These are phyloP conservation scores for Pouteria campechiana DNA, from an alignment of 179 eudicot genomes.

Conservation along the genomic window DNA sequence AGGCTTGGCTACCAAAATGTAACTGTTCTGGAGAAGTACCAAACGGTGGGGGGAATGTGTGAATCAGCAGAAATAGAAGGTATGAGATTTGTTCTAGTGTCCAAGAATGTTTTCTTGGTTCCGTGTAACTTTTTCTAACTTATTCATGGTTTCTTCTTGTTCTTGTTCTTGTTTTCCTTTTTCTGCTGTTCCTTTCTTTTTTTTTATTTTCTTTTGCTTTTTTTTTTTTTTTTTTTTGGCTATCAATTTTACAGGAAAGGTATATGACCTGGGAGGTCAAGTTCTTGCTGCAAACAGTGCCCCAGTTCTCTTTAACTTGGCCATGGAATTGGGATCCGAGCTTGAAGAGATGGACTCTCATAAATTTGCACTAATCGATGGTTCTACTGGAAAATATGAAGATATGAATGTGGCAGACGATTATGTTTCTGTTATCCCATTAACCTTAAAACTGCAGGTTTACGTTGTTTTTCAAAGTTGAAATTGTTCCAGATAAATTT, in stretches of 20 bases:
- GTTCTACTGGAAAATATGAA: constrained; percentile 19
- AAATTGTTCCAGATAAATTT: no score
- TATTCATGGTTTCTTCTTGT: no score
- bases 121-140: no score
- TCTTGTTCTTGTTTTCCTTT: no score
- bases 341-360: constrained; percentile 35
- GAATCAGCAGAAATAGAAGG: constrained; percentile 43
- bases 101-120: neutral
- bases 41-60: constrained; percentile 34
- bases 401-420: constrained; percentile 28
- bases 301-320: constrained; percentile 26
- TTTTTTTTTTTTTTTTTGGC: no score
- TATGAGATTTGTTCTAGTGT: constrained; percentile 8
- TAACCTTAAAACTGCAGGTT: constrained; percentile 40
- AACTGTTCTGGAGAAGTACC: constrained; percentile 30
- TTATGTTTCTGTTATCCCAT: constrained; percentile 26
- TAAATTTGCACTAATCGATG: constrained; percentile 28
- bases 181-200: no score
- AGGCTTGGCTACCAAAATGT: constrained; percentile 36
- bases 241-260: constrained; percentile 15
- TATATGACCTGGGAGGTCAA: constrained; percentile 44
- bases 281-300: constrained; percentile 42
- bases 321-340: constrained; percentile 26
- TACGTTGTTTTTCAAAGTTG: neutral
- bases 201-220: no score